These are phyloP conservation scores for bread wheat (Triticum aestivum) DNA, from an alignment of 176 grass and related monocot genomes.

Conservation along the genomic window IWGSC_CS_RefSeq_v2.1 NC_057800.1:227369797-227370296, in stretches of 20 bases:
- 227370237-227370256: background rate
- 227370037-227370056: slow-evolving; percentile 88
- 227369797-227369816: background rate
- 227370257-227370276: background rate
- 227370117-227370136: slow-evolving; percentile 46
- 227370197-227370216: slow-evolving; percentile 41
- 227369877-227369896: slow-evolving; percentile 80
- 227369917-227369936: slow-evolving; percentile 73
- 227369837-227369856: slow-evolving; percentile 74
- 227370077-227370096: slow-evolving; percentile 80
- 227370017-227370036: slow-evolving; percentile 10
- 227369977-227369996: slow-evolving; percentile 11
- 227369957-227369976: slow-evolving; percentile 13
- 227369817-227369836: slow-evolving; percentile 35
- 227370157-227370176: slow-evolving; percentile 46
- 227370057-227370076: slow-evolving; percentile 95
- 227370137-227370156: slow-evolving; percentile 40
- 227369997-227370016: slow-evolving; percentile 17
- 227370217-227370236: slow-evolving; percentile 88
- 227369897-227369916: slow-evolving; percentile 84
- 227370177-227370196: slow-evolving; percentile 40
- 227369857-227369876: slow-evolving; percentile 88
- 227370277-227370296: background rate
- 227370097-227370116: slow-evolving; percentile 82
- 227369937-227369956: slow-evolving; percentile 27